Percentiles rank a stretch among this genome's conserved stretches.
phyloP scores from a whole-genome alignment of 2,329 filamentous ascomycete genomes.

The Pseudocercospora ulei region DNA sequence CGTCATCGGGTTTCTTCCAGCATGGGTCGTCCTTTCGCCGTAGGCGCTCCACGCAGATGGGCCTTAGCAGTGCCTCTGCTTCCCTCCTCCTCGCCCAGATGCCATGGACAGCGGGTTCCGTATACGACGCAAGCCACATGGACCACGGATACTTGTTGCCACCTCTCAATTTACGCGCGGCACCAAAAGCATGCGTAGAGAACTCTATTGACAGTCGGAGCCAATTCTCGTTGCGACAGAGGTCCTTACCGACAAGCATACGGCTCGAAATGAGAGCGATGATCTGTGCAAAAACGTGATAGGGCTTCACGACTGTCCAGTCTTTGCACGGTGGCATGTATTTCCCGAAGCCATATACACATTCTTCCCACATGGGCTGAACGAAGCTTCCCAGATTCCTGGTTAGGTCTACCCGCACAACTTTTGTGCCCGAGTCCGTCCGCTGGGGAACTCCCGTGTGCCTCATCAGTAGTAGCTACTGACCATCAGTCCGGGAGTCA shows the following conservation, averaged over 20 bases:
- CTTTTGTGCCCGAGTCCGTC: conserved; percentile 17
- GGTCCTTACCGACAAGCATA: conserved; percentile 11
- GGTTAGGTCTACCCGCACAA: conserved; percentile 15
- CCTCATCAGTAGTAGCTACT: conserved; percentile 11
- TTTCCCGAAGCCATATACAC: conserved; percentile 12
- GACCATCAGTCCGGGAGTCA: not conserved
- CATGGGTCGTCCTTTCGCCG: not conserved
- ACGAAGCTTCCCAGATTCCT: conserved; percentile 17
- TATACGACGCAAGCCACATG: conserved; percentile 12
- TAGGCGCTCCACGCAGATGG: conserved; percentile 14
- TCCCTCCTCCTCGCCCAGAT: conserved; percentile 11
- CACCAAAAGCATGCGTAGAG: conserved; percentile 14
- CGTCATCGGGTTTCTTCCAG: conserved; percentile 14
- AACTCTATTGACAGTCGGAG: conserved; percentile 15
- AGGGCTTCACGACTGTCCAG: conserved; percentile 14
- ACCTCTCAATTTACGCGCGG: conserved; percentile 11
- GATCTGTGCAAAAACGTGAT: conserved; percentile 12
- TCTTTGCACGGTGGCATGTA: conserved; percentile 9
- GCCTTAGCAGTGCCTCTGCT: conserved; percentile 12
- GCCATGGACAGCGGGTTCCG: conserved; percentile 12
- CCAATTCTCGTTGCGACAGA: conserved; percentile 16
- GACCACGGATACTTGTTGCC: conserved; percentile 16
- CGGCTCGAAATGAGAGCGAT: conserved; percentile 17
- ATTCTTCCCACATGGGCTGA: conserved; percentile 14
- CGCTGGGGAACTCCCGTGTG: conserved; percentile 16